Percentiles rank a stretch among this genome's conserved stretches.
Conservation (phyloP, 371 early-diverging fungal species). For the Apophysomyces elegans region DNA sequence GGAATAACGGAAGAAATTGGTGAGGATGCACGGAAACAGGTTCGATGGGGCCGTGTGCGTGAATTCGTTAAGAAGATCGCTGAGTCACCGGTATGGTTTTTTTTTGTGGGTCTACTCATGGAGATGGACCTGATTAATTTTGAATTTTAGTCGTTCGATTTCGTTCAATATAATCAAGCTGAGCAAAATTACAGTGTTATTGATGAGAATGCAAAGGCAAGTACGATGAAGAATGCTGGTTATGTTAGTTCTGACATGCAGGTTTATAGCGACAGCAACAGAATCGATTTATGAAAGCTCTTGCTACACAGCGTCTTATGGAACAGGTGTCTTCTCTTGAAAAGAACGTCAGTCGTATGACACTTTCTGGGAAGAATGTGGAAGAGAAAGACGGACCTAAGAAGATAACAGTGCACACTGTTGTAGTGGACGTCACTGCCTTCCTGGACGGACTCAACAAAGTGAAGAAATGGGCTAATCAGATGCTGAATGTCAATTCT, state of each 20-base stretch:
- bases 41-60: slow-evolving; percentile 52
- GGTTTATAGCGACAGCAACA: slow-evolving; percentile 51
- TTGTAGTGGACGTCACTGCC: slow-evolving; percentile 58
- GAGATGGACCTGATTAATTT: slow-evolving; percentile 4
- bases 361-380: slow-evolving; percentile 16
- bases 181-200: slow-evolving; percentile 58
- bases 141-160: slow-evolving; percentile 48
- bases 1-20: slow-evolving; percentile 22
- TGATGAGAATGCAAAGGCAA: slow-evolving; percentile 64
- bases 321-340: slow-evolving; percentile 68
- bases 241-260: slow-evolving; percentile 2
- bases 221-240: neutral
- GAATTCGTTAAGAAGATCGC: slow-evolving; percentile 42
- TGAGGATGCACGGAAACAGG: slow-evolving; percentile 39
- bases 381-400: slow-evolving; percentile 17
- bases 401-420: slow-evolving; percentile 32
- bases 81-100: slow-evolving; percentile 37
- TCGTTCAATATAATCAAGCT: slow-evolving; percentile 52
- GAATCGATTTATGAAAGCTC: slow-evolving; percentile 61
- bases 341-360: slow-evolving; percentile 49
- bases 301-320: slow-evolving; percentile 67
- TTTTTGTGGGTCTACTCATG: neutral
- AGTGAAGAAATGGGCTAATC: slow-evolving; percentile 59
- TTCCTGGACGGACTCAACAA: slow-evolving; percentile 53
- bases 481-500: slow-evolving; percentile 33